A percentile compares a stretch with the other conserved stretches of the same genome.
phyloP scores from a whole-genome alignment of 495 filamentous ascomycete species.

The Neurospora sp. region DNA sequence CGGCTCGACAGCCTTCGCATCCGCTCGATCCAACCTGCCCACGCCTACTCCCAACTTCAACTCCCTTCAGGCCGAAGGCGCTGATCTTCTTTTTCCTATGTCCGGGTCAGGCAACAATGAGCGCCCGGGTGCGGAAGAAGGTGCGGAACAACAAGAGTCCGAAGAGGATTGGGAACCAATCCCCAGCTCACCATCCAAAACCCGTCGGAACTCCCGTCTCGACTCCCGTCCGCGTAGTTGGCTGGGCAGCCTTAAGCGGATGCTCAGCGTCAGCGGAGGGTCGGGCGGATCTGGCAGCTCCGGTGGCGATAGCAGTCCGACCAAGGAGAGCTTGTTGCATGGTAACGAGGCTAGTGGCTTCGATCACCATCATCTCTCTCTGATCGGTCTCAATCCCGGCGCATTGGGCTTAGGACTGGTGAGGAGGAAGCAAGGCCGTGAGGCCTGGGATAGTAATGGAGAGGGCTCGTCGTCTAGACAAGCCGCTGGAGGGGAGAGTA shows the following conservation, averaged over 20 bases:
- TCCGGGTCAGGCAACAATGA: background rate
- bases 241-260: constrained; percentile 38
- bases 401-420: constrained; percentile 6
- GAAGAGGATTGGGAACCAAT: background rate
- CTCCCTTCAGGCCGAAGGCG: background rate
- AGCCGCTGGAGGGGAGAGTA: background rate
- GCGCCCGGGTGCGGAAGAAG: background rate
- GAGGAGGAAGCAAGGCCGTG: constrained; percentile 31
- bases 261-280: constrained; percentile 24
- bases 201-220: background rate
- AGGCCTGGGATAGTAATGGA: constrained; percentile 26
- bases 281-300: constrained; percentile 2
- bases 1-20: background rate
- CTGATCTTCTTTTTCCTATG: background rate
- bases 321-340: constrained; percentile 15
- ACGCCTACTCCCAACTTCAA: background rate
- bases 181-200: background rate
- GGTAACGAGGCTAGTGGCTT: constrained; percentile 1
- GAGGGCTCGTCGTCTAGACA: background rate
- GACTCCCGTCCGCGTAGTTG: constrained; percentile 24
- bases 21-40: background rate
- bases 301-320: constrained; percentile 12
- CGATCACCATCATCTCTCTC: background rate
- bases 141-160: background rate
- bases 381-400: background rate